Percentiles rank a stretch among this genome's conserved stretches.
phyloP scores from a whole-genome alignment of 345 rosid genomes.

The Camelina neglecta region DNA sequence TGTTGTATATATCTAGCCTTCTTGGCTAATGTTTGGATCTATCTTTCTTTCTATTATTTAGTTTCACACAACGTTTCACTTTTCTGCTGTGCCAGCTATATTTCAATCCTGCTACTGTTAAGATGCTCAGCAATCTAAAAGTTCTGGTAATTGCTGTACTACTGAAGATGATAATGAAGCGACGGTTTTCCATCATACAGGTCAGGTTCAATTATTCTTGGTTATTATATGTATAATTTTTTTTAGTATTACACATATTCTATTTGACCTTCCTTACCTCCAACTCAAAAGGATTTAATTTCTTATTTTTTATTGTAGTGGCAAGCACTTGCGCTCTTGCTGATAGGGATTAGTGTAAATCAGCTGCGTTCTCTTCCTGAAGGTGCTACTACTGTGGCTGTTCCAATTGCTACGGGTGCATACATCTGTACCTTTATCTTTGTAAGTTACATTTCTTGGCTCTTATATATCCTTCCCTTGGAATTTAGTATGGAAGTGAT shows the following conservation, averaged over 20 bases:
- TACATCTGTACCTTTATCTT: constrained; percentile 84
- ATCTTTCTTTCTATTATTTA: background rate
- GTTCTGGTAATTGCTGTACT: constrained; percentile 94
- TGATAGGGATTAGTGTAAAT: constrained; percentile 87
- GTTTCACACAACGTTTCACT: constrained; percentile 16
- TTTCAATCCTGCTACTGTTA: constrained; percentile 99
- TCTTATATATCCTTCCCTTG: background rate
- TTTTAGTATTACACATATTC: background rate
- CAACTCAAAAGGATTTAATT: constrained; percentile 8
- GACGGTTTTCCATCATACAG: constrained; percentile 91
- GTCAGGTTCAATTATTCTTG: constrained; percentile 44
- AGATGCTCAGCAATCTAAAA: constrained; percentile 98
- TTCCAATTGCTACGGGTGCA: constrained; percentile 84
- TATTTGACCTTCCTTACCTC: background rate
- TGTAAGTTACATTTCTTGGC: constrained; percentile 59
- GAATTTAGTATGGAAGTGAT: constrained; percentile 27
- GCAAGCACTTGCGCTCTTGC: no score
- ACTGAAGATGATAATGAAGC: constrained; percentile 84
- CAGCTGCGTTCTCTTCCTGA: constrained; percentile 88
- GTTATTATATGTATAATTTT: constrained; percentile 5
- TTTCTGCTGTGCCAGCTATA: constrained; percentile 65
- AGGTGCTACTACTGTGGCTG: constrained; percentile 72
- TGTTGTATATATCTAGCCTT: constrained; percentile 14
- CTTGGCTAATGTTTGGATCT: constrained; percentile 8
- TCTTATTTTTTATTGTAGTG: background rate